A percentile compares a stretch with the other conserved stretches of the same genome.
These are phyloP conservation scores for Cercospora nicotianae DNA, from an alignment of 2,329 filamentous ascomycete genomes.

Conservation along the genomic window DNA sequence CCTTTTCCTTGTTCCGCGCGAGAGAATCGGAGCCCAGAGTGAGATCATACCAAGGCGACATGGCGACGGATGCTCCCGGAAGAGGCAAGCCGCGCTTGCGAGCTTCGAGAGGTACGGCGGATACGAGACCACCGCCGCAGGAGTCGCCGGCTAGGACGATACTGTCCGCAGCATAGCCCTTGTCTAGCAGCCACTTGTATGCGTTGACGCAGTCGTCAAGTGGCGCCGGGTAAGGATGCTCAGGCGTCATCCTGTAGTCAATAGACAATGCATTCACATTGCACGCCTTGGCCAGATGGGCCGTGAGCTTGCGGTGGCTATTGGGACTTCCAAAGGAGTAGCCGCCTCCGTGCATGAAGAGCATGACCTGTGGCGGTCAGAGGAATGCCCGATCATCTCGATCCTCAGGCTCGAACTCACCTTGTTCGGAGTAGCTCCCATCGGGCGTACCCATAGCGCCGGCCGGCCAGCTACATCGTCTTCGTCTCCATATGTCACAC, in stretches of 20 bases:
- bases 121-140: conserved; percentile 32
- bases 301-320: conserved; percentile 31
- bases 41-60: conserved; percentile 34
- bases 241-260: conserved; percentile 60
- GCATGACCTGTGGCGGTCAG: conserved; percentile 20
- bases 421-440: conserved; percentile 26
- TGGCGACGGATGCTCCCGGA: conserved; percentile 27
- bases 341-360: conserved; percentile 32
- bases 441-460: conserved; percentile 27
- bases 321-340: conserved; percentile 31
- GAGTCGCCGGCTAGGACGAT: conserved; percentile 32
- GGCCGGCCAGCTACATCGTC: conserved; percentile 24
- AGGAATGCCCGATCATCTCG: neutral
- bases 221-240: conserved; percentile 57
- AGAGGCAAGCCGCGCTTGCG: conserved; percentile 23
- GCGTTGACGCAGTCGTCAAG: conserved; percentile 59
- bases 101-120: conserved; percentile 29
- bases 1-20: conserved; percentile 26
- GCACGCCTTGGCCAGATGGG: conserved; percentile 47
- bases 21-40: conserved; percentile 20
- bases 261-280: conserved; percentile 54
- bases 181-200: conserved; percentile 54
- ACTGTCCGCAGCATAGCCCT: conserved; percentile 38
- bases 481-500: conserved; percentile 28
- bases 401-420: conserved; percentile 4